Base-by-base conservation (phyloP, 345 rosid species). In the Moricandia arvensis region DNA sequence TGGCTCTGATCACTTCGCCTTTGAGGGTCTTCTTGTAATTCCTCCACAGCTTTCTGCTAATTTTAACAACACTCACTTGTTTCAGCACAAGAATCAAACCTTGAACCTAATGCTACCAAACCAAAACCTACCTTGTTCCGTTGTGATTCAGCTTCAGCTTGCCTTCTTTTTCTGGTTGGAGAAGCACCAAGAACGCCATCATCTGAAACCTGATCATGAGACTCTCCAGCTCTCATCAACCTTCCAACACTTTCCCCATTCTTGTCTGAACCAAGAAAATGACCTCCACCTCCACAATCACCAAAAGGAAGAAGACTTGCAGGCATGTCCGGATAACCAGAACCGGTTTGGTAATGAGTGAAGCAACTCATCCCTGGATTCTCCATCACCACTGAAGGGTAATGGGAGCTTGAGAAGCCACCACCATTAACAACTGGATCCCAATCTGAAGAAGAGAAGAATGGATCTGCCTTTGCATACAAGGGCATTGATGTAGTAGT, bases 381-480 rank as follows among this genome's bases (percentile, higher is more conserved):
- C 59, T 88, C 89, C 84, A 85, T 75, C 15, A 77, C 69, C 82
- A 81, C 77, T 65, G 91, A 82, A 54, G 74, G 63, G 79, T 82
- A 89, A 55, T 81, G 84, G 18, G 89, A 85, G 77, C 74, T 82
- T 16, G 84, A 71, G 76, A 85, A 88, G 69, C 80, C 88, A 45
- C 51, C 51, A 45, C 16, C 51, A 74, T 84, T 79, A 63, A 89
- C 87, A 72, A 86, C 71, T 16, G 92, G 86, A 84, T 91, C 96
- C 97, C 97, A 94, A 77, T 87, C 88, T 45, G 96, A 80, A 59
- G 97, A 75, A 83, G 86, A 79, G 81, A 85, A 90, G 85, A 86
- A 91, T 66, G 87, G 83, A 69, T 86, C 88, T 53, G 79, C 70
- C 74, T 81, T 87, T 75, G 24, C 62, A 75, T 79, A 78, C 81